A percentile compares a stretch with the other conserved stretches of the same genome.
Evolutionary conservation across 371 early-diverging fungal genomes (phyloP).

Genomic region (Lichtheimia hyalospora): DNA sequence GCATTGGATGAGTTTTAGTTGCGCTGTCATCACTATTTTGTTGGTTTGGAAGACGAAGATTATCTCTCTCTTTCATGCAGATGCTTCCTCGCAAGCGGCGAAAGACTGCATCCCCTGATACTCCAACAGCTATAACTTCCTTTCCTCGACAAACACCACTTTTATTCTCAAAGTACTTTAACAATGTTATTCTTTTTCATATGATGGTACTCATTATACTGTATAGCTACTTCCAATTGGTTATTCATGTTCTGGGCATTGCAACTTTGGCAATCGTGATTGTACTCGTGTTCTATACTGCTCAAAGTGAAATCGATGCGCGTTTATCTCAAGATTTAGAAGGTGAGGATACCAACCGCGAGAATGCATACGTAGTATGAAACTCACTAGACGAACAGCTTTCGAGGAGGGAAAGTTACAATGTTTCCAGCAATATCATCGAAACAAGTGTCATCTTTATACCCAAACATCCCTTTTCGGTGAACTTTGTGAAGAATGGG

Average conservation of each 20-base stretch:
- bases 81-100: conserved; percentile 5
- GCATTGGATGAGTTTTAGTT: too few relatives aligned
- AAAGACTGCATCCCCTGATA: not conserved
- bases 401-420: conserved; percentile 8
- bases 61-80: not conserved
- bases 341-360: not conserved
- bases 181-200: too few relatives aligned
- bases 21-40: too few relatives aligned
- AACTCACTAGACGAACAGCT: not conserved
- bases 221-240: conserved; percentile 2
- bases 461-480: conserved; percentile 1
- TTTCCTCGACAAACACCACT: conserved; percentile 3
- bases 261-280: not conserved
- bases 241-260: conserved; percentile 3
- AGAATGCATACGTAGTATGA: not conserved
- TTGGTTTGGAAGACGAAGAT: too few relatives aligned
- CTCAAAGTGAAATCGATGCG: conserved; percentile 1
- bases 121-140: not conserved
- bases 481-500: conserved; percentile 11
- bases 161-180: conserved; percentile 2
- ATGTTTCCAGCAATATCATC: conserved; percentile 10
- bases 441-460: conserved; percentile 14
- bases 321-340: not conserved
- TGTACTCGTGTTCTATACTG: not conserved
- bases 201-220: too few relatives aligned